Evolutionary conservation across 2,329 filamentous ascomycete genomes (phyloP), one percentile per base, ranked within the genome.

Genomic region (Phialophora chinensis): DNA sequence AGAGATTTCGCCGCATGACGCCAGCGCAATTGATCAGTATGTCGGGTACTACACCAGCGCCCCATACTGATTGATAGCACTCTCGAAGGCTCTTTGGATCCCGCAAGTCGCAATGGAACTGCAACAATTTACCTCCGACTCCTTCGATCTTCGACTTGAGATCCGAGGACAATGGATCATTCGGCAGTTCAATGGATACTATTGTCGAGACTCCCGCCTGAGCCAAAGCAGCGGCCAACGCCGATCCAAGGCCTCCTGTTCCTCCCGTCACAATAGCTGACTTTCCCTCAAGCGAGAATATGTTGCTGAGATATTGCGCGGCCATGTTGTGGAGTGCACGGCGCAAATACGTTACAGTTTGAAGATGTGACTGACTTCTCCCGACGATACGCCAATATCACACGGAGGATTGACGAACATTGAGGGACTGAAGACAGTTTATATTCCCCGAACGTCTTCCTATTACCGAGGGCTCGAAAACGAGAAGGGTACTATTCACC

Each of bases 251-350:
- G 6, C 78, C 78, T 44, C 78, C 73, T 33, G 62, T 78, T 60
- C 75, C 77, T 11, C 78, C 80, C 0, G 81, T 82, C n/a, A 82
- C 75, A 59, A 82, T 69, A 50, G 80, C 81, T 47, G 79, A 81
- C 66, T 78, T 76, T 31, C 80, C 79, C 27, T 69, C 53, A 17
- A 73, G 65, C 14, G 68, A 70, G 63, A 74, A 74, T 29, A 66
- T 65, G 47, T 35, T 52, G 31, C 31, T 60, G 17, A 65, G 56
- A 29, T 65, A 65, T 35, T 65, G 47, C 17, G 62, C 54, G 17
- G 62, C 62, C 62, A 65, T 65, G 20, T 47, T 61, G 53, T 3
- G 29, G 29, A 11, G 25, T 33, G 17, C 31, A 25, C 14, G 17
- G 11, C 8, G 8, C 25, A 55, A 23, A 31, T 33, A 55, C 4